Evolutionary conservation across 2,329 filamentous ascomycete genomes (phyloP).

Genomic region (Hymenoscyphus repandus): DNA sequence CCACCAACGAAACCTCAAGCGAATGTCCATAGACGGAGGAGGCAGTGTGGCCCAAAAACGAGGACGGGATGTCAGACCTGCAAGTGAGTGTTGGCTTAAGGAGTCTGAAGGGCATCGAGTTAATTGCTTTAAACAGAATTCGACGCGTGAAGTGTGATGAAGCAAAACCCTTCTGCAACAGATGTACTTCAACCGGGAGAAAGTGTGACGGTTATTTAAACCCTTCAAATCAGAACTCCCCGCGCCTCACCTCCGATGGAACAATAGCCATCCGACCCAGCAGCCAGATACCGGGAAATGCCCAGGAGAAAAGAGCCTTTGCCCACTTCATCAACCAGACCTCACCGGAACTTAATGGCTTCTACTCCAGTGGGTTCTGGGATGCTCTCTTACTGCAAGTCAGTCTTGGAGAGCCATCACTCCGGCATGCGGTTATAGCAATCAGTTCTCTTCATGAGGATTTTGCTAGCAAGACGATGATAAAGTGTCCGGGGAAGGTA

Average conservation of each 20-base stretch:
- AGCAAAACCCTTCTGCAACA: constrained; percentile 20
- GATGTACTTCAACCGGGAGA: constrained; percentile 23
- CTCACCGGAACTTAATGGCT: constrained; percentile 24
- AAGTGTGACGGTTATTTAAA: constrained; percentile 25
- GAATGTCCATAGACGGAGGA: constrained; percentile 7
- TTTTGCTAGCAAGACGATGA: constrained; percentile 16
- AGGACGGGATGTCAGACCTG: constrained; percentile 24
- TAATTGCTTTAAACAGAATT: constrained; percentile 11
- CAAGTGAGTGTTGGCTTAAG: constrained; percentile 18
- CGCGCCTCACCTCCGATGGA: not conserved
- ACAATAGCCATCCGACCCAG: constrained; percentile 16
- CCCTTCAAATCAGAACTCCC: not conserved
- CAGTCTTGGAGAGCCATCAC: constrained; percentile 20
- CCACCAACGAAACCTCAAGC: too few relatives aligned
- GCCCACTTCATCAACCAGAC: constrained; percentile 25
- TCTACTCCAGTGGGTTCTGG: constrained; percentile 26
- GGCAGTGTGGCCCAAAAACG: constrained; percentile 19
- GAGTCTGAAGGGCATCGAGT: not conserved
- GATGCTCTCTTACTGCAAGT: constrained; percentile 26
- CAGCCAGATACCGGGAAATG: constrained; percentile 19
- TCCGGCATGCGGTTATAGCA: constrained; percentile 28
- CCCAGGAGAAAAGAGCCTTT: constrained; percentile 25
- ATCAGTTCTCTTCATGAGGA: constrained; percentile 28
- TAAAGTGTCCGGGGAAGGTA: constrained; percentile 7
- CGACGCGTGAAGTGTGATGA: constrained; percentile 27